Evolutionary conservation across 768 basidiomycete species (phyloP), one percentile per base, ranked within the genome.

Genomic region (Boletales sp.): DNA sequence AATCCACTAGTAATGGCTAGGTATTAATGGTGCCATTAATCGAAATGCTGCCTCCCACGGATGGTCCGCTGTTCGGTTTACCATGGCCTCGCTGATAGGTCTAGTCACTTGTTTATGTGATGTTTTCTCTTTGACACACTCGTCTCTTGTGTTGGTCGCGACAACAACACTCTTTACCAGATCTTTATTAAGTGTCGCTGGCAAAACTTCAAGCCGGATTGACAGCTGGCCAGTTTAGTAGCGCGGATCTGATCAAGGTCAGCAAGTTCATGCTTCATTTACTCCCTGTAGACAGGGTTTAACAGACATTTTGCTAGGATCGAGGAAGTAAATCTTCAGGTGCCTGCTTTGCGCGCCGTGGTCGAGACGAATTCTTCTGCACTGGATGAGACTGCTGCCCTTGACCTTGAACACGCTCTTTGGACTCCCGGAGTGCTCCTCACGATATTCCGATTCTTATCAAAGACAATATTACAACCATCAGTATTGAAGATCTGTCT

Each of bases 291-390:
- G 21, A 21, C 21, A 21, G 2, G 21, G 21, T 21, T 21, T 21
- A 46, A 58, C 37, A 74, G 73, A 71, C 74, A 76, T 50, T 60
- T 75, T 40, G 62, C 68, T 15, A 67, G 74, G 14, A 76, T 76
- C 39, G 65, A 70, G 17, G 74, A 76, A 61, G 74, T 75, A 14
- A 76, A 76, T 56, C 48, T 67, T 13, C 51, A 70, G 37, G 72
- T 72, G 2, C 64, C 73, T 3, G 52, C 24, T 3, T 49, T 74
- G 14, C 72, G 67, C n/a, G 74, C 74, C 2, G 68, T 75, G 15
- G 62, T 76, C 17, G 69, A 74, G 50, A 67, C 61, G 7, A 76
- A 72, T 44, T 70, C 73, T 0, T 64, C 58, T 18, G 74, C 73
- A 7, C 52, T 75, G 17, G 36, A 41, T 8, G 60, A 73, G 47